These are phyloP conservation scores for Calonectria hongkongensis DNA, from an alignment of 2,329 filamentous ascomycete genomes.

Conservation along the genomic window DNA sequence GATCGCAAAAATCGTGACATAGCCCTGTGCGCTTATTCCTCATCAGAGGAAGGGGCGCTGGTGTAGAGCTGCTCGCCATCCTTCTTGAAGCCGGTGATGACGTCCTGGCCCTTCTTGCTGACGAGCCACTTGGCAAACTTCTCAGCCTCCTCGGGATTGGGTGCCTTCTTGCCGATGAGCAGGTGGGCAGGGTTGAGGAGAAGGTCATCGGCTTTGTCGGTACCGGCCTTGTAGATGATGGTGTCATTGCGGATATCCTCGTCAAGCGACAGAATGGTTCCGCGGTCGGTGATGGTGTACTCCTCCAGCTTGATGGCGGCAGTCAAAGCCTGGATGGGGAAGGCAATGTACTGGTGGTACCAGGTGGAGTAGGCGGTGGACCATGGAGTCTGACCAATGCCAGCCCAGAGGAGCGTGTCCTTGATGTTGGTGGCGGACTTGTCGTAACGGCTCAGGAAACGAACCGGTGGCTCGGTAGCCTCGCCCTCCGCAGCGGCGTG, in stretches of 20 bases:
- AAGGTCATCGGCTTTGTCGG: conserved; percentile 60
- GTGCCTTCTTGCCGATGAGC: conserved; percentile 37
- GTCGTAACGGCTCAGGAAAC: conserved; percentile 67
- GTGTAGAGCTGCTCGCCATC: conserved; percentile 42
- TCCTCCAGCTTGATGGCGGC: conserved; percentile 64
- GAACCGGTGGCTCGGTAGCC: conserved; percentile 57
- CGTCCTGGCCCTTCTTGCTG: conserved; percentile 42
- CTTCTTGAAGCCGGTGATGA: conserved; percentile 44
- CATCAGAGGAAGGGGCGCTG: conserved; percentile 31
- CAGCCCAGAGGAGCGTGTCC: conserved; percentile 66
- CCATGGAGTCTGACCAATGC: conserved; percentile 68
- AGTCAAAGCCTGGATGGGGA: conserved; percentile 66
- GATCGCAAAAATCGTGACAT: not conserved
- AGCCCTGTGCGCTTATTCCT: not conserved
- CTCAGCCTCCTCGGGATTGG: conserved; percentile 39
- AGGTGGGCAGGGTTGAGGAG: conserved; percentile 66
- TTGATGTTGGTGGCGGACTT: conserved; percentile 71
- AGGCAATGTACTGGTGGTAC: conserved; percentile 68
- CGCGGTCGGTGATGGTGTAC: conserved; percentile 68
- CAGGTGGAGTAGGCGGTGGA: conserved; percentile 65
- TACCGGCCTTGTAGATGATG: conserved; percentile 60
- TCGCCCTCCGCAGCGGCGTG: conserved; percentile 59
- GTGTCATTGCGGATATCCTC: conserved; percentile 57
- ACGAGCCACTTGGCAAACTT: conserved; percentile 47
- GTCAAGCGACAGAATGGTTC: conserved; percentile 65